Evolutionary conservation across 1,139 yeast species (phyloP), one percentile per base, ranked within the genome.

Genomic region (Blastobotrys capitulatus): DNA sequence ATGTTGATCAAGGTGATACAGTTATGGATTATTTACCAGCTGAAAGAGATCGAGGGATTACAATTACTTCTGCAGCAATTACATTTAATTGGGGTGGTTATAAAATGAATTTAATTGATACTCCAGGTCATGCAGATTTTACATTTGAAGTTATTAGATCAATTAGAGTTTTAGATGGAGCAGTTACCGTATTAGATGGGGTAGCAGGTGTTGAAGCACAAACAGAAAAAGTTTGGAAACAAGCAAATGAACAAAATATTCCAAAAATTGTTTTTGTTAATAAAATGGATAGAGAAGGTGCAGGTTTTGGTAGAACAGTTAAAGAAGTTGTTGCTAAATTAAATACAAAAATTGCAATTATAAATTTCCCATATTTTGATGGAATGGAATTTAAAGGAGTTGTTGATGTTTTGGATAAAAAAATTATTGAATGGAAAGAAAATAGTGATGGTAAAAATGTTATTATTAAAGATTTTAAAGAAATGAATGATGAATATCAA

Each of bases 131-230:
- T 67, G 97, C 97, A 0, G 99, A 92, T 66, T 92, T 92, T 64
- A 86, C 95, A 0, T 92, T 90, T 65, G 99, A 92, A 66, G 98
- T 94, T 6, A 86, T 82, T 2, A 72, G 97, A 51, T 83, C 97
- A 0, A 75, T 92, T 52, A 75, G 96, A 54, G 97, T 92, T 1
- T 71, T 92, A 16, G 98, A 92, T 67, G 97, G 97, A 1, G 95
- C 90, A 0, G 95, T 92, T 5, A 85, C 96, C 0, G 86, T 92
- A 12, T 70, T 92, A 48, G 99, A 92, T 68, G 96, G 87, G 0
- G 97, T 92, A 3, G 97, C 97, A 1, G 99, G 98, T 13, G 98
- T 92, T 0, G 98, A 92, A 62, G 95, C 98, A 0, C 97, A 94
- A 64, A 92, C 98, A 0, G 97, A 90, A 64, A 90, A 89, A 62